Evolutionary conservation across 1,139 yeast genomes (phyloP), one percentile per base, ranked within the genome.

Genomic region (Geotrichum citri-aurantii): DNA sequence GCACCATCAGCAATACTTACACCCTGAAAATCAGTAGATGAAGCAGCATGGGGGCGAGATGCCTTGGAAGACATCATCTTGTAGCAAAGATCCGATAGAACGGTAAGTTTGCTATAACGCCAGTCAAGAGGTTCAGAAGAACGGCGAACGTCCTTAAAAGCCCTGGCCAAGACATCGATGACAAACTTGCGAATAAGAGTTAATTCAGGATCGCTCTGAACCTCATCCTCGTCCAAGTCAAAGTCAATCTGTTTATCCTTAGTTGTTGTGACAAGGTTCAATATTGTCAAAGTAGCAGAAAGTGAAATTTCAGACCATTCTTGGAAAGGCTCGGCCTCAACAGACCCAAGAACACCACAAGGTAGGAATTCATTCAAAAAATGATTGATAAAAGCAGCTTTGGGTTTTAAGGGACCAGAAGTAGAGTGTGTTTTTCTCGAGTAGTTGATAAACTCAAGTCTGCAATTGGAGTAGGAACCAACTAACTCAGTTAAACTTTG

Each of bases 371-470:
- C 93, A 68, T 88, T 91, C 44, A 92, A 72, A 62, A 91, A 80
- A 65, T 88, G 84, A 67, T 89, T 88, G 63, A 91, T 74, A 0
- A 95, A 85, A 0, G 95, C 86, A 0, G 91, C 79, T 46, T 93
- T 78, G 1, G 96, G 93, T 64, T 81, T 83, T 62, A 73, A 61
- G 12, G 64, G 52, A 23, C 73, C 58, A 37, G 59, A 37, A 23
- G 60, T n/a, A 58, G 62, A 12, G 59, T 54, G 69, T 54, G 75
- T 72, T 71, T 83, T 83, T 68, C 84, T 86, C 2, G 93, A 84
- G 66, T 81, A 91, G 0, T 92, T 85, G 59, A 92, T 75, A 67
- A 92, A 88, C 66, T 90, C 97, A 57, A 88, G 78, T 69, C 92
- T 92, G 61, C 93, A 83, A 62, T 83, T 84, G 64, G 86, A 86